Percentiles rank a stretch among this genome's conserved stretches.
These are phyloP conservation scores for Lecanoromycetidae sp. DNA, from an alignment of 2,329 filamentous ascomycete species.

Conservation along the genomic window DNA sequence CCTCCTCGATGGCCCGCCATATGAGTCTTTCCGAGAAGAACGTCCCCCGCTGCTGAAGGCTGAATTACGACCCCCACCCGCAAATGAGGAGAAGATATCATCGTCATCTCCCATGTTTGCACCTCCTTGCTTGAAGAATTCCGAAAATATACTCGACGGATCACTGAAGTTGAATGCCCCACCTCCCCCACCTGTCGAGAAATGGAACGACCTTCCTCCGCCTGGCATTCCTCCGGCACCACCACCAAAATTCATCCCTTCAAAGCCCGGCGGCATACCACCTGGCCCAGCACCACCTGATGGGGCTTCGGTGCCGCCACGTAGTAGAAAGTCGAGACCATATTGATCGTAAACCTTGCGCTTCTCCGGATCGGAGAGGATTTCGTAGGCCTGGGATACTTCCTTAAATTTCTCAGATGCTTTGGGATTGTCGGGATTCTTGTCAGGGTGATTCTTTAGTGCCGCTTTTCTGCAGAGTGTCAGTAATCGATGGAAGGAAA, in stretches of 20 bases:
- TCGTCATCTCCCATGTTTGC: constrained; percentile 44
- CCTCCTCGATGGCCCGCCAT: constrained; percentile 31
- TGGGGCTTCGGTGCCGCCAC: constrained; percentile 60
- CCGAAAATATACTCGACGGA: constrained; percentile 70
- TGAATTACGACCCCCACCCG: constrained; percentile 31
- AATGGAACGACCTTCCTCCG: constrained; percentile 42
- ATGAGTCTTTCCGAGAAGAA: constrained; percentile 23
- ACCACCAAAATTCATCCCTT: constrained; percentile 35
- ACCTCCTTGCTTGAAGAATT: constrained; percentile 57
- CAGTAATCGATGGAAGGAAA: not conserved
- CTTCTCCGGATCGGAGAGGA: constrained; percentile 93
- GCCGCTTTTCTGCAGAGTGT: constrained; percentile 57
- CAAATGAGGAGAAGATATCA: constrained; percentile 44
- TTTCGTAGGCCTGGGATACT: constrained; percentile 93
- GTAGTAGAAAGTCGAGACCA: constrained; percentile 82
- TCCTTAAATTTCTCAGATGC: constrained; percentile 96
- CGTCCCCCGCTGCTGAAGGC: constrained; percentile 32
- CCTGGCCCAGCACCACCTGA: constrained; percentile 39
- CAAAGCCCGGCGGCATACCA: constrained; percentile 44
- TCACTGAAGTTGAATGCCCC: constrained; percentile 75
- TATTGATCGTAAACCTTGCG: constrained; percentile 90
- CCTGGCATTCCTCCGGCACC: constrained; percentile 40
- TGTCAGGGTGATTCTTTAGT: constrained; percentile 90
- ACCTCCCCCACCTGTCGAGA: constrained; percentile 37
- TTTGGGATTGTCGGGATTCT: constrained; percentile 83